Evolutionary conservation across 495 filamentous ascomycete species (phyloP).

Genomic region (Penicillium macrosclerotiorum): DNA sequence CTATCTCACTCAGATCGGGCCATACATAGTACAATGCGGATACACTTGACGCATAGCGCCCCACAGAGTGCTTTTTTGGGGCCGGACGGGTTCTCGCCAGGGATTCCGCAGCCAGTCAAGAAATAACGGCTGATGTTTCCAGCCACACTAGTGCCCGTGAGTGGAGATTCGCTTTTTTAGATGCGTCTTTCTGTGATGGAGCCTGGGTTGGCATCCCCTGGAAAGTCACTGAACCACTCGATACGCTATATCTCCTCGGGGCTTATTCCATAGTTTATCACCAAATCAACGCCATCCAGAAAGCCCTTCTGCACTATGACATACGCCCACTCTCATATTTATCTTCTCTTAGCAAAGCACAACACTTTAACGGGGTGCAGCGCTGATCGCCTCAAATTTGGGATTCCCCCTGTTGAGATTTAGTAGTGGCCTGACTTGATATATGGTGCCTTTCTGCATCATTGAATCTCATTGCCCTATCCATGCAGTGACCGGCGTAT

Average conservation of each 20-base stretch:
- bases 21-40: conserved; percentile 18
- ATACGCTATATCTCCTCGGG: not conserved
- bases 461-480: not conserved
- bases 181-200: not conserved
- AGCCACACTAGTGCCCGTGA: conserved; percentile 11
- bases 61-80: conserved; percentile 6
- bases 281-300: not conserved
- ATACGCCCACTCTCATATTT: no score
- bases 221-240: not conserved
- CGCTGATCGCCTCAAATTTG: conserved; percentile 1
- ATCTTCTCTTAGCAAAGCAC: no score
- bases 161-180: conserved; percentile 13
- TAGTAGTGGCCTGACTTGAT: no score
- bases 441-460: no score
- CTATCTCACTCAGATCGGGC: conserved; percentile 10
- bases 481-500: no score
- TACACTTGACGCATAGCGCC: conserved; percentile 10
- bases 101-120: conserved; percentile 22
- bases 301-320: conserved; percentile 2
- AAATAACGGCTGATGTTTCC: conserved; percentile 15
- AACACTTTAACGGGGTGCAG: conserved; percentile 8
- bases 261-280: not conserved
- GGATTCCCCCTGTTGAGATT: not conserved
- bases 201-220: conserved; percentile 10
- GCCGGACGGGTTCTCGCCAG: conserved; percentile 12